phyloP scores from a whole-genome alignment of 768 basidiomycete species.

The Tephrocybe rancida region DNA sequence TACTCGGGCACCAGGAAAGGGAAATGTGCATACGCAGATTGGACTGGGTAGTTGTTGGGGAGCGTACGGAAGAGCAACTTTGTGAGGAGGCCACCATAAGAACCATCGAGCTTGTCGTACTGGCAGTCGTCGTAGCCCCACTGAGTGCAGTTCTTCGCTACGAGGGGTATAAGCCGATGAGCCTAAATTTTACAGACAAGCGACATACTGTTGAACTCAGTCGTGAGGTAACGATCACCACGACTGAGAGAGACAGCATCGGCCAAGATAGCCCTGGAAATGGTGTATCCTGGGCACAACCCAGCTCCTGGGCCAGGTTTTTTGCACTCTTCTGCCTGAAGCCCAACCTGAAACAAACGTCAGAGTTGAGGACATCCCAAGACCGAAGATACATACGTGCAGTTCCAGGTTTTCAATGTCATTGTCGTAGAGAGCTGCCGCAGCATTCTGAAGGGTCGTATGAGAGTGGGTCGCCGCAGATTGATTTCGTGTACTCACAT shows the following conservation, averaged over 20 bases:
- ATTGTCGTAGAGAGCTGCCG: constrained; percentile 62
- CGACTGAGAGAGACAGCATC: constrained; percentile 78
- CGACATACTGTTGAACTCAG: constrained; percentile 72
- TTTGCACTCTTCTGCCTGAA: constrained; percentile 78
- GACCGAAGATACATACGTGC: constrained; percentile 46
- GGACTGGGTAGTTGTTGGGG: constrained; percentile 66
- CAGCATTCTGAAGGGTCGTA: constrained; percentile 47
- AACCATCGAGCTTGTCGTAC: constrained; percentile 64
- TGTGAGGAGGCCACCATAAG: constrained; percentile 74
- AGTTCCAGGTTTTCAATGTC: constrained; percentile 82
- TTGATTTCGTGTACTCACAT: constrained; percentile 35
- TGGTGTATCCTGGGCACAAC: constrained; percentile 81
- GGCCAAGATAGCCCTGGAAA: constrained; percentile 81
- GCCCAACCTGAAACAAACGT: constrained; percentile 45
- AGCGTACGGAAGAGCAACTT: constrained; percentile 74
- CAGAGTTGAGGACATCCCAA: too few species aligned
- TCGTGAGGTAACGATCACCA: constrained; percentile 80
- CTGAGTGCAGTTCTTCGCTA: constrained; percentile 73
- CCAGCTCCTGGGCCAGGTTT: constrained; percentile 67
- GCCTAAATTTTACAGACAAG: background rate
- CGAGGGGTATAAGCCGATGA: background rate
- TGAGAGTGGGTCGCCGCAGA: background rate
- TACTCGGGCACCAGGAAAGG: constrained; percentile 70
- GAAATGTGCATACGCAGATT: constrained; percentile 76
- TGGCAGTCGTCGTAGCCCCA: constrained; percentile 82